phyloP scores from a whole-genome alignment of 2,329 filamentous ascomycete species.

The Coniochaeta ligniaria region DNA sequence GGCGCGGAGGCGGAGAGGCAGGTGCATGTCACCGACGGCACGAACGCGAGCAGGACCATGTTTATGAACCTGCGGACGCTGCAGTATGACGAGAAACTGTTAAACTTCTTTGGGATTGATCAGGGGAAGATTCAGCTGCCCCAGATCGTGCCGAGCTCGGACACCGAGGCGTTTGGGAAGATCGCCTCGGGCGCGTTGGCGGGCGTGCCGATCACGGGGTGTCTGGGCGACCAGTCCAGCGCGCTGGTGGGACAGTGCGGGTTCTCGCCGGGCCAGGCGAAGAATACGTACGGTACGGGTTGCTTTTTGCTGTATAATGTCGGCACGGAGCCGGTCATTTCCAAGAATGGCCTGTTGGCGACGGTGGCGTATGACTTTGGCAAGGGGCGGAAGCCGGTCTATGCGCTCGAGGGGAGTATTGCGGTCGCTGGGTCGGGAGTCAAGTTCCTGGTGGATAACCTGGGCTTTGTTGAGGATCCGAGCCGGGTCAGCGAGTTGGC shows the following conservation, averaged over 20 bases:
- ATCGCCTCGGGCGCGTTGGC: constrained; percentile 59
- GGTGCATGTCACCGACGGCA: constrained; percentile 75
- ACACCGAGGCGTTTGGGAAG: constrained; percentile 63
- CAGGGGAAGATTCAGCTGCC: constrained; percentile 64
- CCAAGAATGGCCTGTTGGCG: constrained; percentile 73
- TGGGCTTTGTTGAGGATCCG: constrained; percentile 49
- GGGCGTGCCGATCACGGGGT: constrained; percentile 71
- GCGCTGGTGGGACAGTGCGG: constrained; percentile 81
- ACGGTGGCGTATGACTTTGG: constrained; percentile 83
- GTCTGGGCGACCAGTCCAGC: constrained; percentile 79
- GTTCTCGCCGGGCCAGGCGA: constrained; percentile 74
- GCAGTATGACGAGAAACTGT: constrained; percentile 69
- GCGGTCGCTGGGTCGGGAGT: constrained; percentile 76
- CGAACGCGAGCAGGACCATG: constrained; percentile 88
- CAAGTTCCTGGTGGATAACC: constrained; percentile 63
- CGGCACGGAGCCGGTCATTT: constrained; percentile 77
- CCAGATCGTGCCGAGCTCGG: constrained; percentile 77
- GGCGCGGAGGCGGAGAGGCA: constrained; percentile 50
- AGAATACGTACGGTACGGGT: constrained; percentile 88
- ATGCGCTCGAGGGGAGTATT: constrained; percentile 78
- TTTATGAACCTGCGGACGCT: constrained; percentile 83
- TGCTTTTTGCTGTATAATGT: constrained; percentile 89
- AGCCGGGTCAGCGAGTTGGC: constrained; percentile 44
- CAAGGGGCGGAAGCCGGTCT: constrained; percentile 51
- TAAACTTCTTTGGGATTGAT: constrained; percentile 72